Conservation (phyloP, 257 asterid genomes). For the Jaltomata sinuosa region DNA sequence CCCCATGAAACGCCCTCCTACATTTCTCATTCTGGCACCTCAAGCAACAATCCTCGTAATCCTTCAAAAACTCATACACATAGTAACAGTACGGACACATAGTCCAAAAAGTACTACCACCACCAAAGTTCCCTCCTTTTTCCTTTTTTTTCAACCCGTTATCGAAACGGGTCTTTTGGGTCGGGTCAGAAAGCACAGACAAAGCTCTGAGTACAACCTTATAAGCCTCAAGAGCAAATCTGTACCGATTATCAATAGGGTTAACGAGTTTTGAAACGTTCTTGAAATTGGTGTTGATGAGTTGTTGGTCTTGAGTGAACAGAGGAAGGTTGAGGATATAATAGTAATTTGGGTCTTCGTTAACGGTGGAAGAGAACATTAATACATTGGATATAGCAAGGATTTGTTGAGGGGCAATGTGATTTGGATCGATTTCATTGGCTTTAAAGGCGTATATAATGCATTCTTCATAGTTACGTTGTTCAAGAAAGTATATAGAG, state of each 20-base stretch:
- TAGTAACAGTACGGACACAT: slow-evolving; percentile 55
- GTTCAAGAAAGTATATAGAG: background rate
- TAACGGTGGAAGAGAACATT: slow-evolving; percentile 21
- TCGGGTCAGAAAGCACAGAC: slow-evolving; percentile 26
- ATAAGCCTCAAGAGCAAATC: slow-evolving; percentile 35
- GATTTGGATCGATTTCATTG: slow-evolving; percentile 21
- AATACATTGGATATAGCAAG: slow-evolving; percentile 28
- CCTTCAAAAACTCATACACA: slow-evolving; percentile 35
- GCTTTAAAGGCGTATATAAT: slow-evolving; percentile 31
- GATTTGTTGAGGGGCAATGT: slow-evolving; percentile 24
- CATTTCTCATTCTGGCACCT: slow-evolving; percentile 45
- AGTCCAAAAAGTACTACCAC: slow-evolving; percentile 51
- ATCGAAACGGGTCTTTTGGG: background rate
- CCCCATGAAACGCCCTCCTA: slow-evolving; percentile 32
- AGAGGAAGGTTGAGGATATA: slow-evolving; percentile 34
- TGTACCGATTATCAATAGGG: slow-evolving; percentile 31
- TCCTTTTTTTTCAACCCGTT: background rate
- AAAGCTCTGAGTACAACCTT: slow-evolving; percentile 27
- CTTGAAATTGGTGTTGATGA: slow-evolving; percentile 14
- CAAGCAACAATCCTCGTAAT: slow-evolving; percentile 31
- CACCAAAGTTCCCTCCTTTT: background rate
- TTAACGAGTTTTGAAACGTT: slow-evolving; percentile 20
- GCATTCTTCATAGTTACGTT: slow-evolving; percentile 32
- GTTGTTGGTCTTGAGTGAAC: slow-evolving; percentile 20
- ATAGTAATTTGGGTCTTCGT: slow-evolving; percentile 29